Base-by-base conservation (phyloP, 805 yeast genomes). In the Myxozyma geophila region DNA sequence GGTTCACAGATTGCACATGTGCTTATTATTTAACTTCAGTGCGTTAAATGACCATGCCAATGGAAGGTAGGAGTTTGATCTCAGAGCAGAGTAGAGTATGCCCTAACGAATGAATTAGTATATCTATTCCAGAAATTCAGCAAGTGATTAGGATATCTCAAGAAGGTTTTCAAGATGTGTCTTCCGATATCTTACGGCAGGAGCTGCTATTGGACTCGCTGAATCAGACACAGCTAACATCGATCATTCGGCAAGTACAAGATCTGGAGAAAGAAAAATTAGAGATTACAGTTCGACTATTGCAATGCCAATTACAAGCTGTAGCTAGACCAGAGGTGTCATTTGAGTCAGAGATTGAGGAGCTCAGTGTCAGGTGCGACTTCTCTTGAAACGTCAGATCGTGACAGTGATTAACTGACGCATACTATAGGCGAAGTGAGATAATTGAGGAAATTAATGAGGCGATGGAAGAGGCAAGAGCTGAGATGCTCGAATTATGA, bases 101-200 rank as follows among this genome's bases (percentile, higher is more conserved):
- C 17, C 9, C 52, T 28, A 21, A 40, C 10, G 47, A 21, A 23
- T 33, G 17, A 41, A 19, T 12, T 21, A 65, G 68, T 19, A 60
- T 66, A 15, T 66, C 69, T 1, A 28, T 21, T 10, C 49, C 59
- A 2, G 61, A 66, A 39, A 66, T 66, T 12, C 54, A 52, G 35
- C 69, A 66, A 28, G 68, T 66, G 17, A 66, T 66, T n/a, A 46
- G 62, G 43, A 60, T 66, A 21, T 55, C 69, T 1, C 69, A 66
- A 44, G 69, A 66, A 49, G 69, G 69, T 4, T 66, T 66, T 40
- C 67, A 66, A 43, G 69, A 66, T 28, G 60, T 64, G 9, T 66
- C 69, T 19, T 28, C 50, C 44, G 68, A 63, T n/a, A 59, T 66
- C 15, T 15, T 62, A 19, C 40, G n/a, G 23, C 69, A 64, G 13